phyloP scores from a whole-genome alignment of 805 yeast species.

The Kuraishia molischiana region DNA sequence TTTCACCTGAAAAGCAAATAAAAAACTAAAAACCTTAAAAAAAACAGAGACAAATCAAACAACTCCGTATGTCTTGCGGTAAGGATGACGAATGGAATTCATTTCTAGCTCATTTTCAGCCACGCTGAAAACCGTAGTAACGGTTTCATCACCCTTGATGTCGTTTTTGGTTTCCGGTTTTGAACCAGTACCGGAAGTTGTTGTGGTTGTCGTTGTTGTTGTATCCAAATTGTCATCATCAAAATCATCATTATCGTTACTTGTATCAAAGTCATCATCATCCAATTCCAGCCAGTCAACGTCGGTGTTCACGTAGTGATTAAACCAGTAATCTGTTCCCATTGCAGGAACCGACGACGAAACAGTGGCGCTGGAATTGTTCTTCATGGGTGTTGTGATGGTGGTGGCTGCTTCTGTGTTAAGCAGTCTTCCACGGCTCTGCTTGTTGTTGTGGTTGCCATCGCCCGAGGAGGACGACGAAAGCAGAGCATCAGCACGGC shows the following conservation, averaged over 20 bases:
- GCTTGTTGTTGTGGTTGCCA: not conserved
- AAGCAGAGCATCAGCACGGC: not conserved
- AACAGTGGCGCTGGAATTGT: conserved; percentile 1
- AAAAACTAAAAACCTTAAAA: not conserved
- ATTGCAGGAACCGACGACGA: conserved; percentile 5
- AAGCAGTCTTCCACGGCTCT: not conserved
- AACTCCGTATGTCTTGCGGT: not conserved
- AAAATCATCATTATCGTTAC: not conserved
- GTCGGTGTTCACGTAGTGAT: not conserved
- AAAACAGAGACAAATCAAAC: not conserved
- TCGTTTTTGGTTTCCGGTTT: not conserved
- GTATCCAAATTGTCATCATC: not conserved
- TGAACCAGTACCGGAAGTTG: too few relatives aligned
- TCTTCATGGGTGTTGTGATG: conserved; percentile 2
- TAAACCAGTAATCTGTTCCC: not conserved
- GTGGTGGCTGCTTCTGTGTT: not conserved
- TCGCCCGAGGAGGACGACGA: not conserved
- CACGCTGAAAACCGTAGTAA: not conserved
- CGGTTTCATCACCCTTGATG: not conserved
- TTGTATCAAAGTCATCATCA: conserved; percentile 1
- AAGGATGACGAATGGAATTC: not conserved
- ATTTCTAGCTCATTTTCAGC: not conserved
- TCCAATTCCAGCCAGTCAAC: conserved; percentile 1
- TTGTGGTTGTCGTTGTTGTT: not conserved
- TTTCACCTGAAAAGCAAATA: too few relatives aligned